Evolutionary conservation across 805 yeast species (phyloP), one percentile per base, ranked within the genome.

Genomic region (Jamesozyma rosinii): DNA sequence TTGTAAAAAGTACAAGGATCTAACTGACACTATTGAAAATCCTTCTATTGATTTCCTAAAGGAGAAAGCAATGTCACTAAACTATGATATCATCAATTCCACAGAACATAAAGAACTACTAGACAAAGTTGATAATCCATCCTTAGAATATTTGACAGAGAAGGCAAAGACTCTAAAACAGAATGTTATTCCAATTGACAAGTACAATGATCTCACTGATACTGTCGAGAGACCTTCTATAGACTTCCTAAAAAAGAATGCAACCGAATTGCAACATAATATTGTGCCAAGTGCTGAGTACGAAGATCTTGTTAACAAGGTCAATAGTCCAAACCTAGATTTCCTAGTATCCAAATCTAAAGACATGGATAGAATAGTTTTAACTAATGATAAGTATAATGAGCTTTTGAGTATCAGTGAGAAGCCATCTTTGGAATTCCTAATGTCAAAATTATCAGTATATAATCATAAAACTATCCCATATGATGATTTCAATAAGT

Each of bases 391-490:
- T 5, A 49, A 45, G 13, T 52, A 50, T 38, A 29, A 42, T 2
- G 32, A 24, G 13, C 44, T 58, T 39, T 22, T 27, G 17, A 37
- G 14, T 18, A 24, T 35, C n/a, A 9, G 20, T 15, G 30, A 19
- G 5, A 33, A 43, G 4, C 55, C 53, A 18, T 33, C 48, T 4
- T 13, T 40, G 13, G 52, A 46, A 18, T 41, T 19, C 21, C 20
- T 38, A 17, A 14, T 3, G 4, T 29, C 27, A 8, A 38, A 38
- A 50, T 10, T 30, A 18, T 41, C 48, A 1, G 33, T 48, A 4
- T 57, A 58, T 9, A 43, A 52, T 27, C 42, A 47, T 20, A 41
- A 63, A 13, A 33, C 67, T 4, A 39, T 50, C 18, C 31, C 41
- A 3, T 40, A 43, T 5, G 46, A 43, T 6, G 52, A 49, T 17